Evolutionary conservation across 1,284 basidiomycete genomes (phyloP).

Genomic region (Pseudozyma thailandica): DNA sequence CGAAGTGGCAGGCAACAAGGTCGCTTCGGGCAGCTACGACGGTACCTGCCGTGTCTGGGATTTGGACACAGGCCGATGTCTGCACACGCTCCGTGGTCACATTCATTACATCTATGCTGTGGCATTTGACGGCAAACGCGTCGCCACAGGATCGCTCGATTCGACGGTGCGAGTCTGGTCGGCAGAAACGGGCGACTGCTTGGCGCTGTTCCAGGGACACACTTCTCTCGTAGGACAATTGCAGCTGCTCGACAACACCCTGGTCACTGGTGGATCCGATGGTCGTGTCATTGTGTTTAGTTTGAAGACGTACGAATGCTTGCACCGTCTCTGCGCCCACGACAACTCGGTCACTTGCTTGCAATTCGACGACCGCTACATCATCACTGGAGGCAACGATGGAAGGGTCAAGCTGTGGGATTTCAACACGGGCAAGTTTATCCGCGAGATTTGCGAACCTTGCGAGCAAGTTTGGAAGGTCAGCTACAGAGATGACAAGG

Average conservation of each 20-base stretch:
- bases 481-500: constrained; percentile 79
- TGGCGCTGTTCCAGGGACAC: constrained; percentile 89
- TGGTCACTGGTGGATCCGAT: constrained; percentile 92
- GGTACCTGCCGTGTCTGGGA: constrained; percentile 71
- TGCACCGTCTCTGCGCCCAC: constrained; percentile 73
- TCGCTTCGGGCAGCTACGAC: constrained; percentile 91
- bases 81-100: constrained; percentile 88
- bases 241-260: constrained; percentile 78
- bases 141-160: constrained; percentile 84
- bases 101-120: constrained; percentile 92
- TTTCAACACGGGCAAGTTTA: constrained; percentile 61
- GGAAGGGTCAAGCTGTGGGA: constrained; percentile 88
- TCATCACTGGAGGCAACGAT: constrained; percentile 81
- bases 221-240: constrained; percentile 93
- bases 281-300: constrained; percentile 92
- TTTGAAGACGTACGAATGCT: constrained; percentile 73
- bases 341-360: constrained; percentile 90
- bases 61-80: constrained; percentile 73
- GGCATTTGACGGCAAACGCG: constrained; percentile 85
- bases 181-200: constrained; percentile 78
- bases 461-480: constrained; percentile 88
- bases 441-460: constrained; percentile 63
- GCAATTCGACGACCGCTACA: constrained; percentile 78
- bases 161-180: constrained; percentile 66
- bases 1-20: constrained; percentile 82